Base-by-base conservation (phyloP, 179 eudicot species). In the Beta lomatogona region DNA sequence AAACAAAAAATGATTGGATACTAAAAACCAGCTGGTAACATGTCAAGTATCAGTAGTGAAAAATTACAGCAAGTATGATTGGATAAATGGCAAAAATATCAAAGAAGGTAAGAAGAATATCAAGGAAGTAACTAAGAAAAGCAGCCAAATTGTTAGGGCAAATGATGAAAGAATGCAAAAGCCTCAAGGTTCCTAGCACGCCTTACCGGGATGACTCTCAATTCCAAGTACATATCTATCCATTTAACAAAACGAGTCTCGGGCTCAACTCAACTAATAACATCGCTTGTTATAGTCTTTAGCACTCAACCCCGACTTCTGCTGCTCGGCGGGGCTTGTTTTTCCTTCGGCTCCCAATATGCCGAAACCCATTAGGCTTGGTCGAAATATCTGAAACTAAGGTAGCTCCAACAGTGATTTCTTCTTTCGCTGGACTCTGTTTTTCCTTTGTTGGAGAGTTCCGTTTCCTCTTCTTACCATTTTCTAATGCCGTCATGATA, bases 241-340 rank as follows among this genome's bases (percentile, higher is more conserved):
- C 59, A 73, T 9, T 46, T 22, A 45, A 14, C 45, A 74, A 65
- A 78, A 59, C 5, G 60, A 31, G 60, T 6, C 60, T 52, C 36
- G 46, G 75, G 73, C 54, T 65, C 36, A 46, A 36, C 81, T 78
- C 79, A 63, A 79, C 79, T 83, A 31, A 75, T 66, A 6, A 21
- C 5, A 41, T 25, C 3, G 63, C 48, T 77, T 21, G 22, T 73
- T 52, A 69, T 61, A 28, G 54, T 83, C 70, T 81, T 79, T 81
- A 87, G 87, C 94, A 91, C 82, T 89, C 92, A 52, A 91, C 91
- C 66, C 92, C 94, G 1, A 86, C 94, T 90, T 92, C 94, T 48
- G 98, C 96, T 55, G 98, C 97, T 77, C 98, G 86, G 78, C 90
- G 90, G 79, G 98, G 98, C 82, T 88, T 94, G 89, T 77, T 91